A percentile compares a stretch with the other conserved stretches of the same genome.
These are phyloP conservation scores for Candida germanica DNA, from an alignment of 805 yeast species.

Conservation along the genomic window DNA sequence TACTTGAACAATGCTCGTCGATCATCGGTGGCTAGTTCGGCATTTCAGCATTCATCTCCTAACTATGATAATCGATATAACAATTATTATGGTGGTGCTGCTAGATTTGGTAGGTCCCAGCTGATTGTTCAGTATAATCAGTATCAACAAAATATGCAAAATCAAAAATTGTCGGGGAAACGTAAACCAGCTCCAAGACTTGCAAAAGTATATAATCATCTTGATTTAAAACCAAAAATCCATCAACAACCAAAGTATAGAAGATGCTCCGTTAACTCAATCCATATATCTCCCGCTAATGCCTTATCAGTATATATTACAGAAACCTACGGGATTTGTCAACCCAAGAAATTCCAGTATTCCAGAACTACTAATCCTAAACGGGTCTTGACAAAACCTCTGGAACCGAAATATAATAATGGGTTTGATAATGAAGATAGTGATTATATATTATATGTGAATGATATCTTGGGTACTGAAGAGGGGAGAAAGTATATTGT, in stretches of 20 bases:
- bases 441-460: slow-evolving; percentile 90
- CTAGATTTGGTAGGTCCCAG: slow-evolving; percentile 19
- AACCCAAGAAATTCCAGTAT: slow-evolving; percentile 73
- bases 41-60: slow-evolving; percentile 7
- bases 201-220: slow-evolving; percentile 34
- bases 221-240: slow-evolving; percentile 59
- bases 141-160: slow-evolving; percentile 27
- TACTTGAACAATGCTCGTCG: slow-evolving; percentile 9
- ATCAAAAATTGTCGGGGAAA: slow-evolving; percentile 19
- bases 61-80: not conserved
- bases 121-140: slow-evolving; percentile 34
- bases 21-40: slow-evolving; percentile 13
- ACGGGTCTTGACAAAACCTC: slow-evolving; percentile 88
- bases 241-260: slow-evolving; percentile 68
- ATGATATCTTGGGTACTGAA: slow-evolving; percentile 84
- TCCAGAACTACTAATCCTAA: slow-evolving; percentile 84
- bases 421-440: slow-evolving; percentile 85
- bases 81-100: slow-evolving; percentile 1
- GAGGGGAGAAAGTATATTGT: slow-evolving; percentile 86
- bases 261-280: slow-evolving; percentile 61
- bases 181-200: slow-evolving; percentile 47
- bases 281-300: slow-evolving; percentile 70
- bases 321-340: slow-evolving; percentile 80
- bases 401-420: slow-evolving; percentile 74
- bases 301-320: slow-evolving; percentile 78